phyloP scores from a whole-genome alignment of 192 early-diverging fungal species.

The Gigaspora rosea region DNA sequence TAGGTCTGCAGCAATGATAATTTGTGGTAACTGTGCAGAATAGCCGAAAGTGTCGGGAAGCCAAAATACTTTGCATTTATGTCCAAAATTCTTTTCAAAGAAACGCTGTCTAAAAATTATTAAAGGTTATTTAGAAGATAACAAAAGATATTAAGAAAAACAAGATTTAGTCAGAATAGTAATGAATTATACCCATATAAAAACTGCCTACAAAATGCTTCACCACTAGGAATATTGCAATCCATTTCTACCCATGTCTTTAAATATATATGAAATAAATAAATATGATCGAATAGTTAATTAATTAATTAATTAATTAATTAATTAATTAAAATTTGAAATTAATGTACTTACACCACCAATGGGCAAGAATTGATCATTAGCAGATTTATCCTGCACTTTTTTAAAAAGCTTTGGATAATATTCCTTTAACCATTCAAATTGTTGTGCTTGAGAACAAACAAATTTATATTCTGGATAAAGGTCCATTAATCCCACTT shows the following conservation, averaged over 20 bases:
- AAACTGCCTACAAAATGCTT: slow-evolving; percentile 91
- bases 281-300: neutral
- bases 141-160: neutral
- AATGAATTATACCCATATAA: slow-evolving; percentile 64
- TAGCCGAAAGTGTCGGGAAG: slow-evolving; percentile 95
- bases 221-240: slow-evolving; percentile 96
- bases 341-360: slow-evolving; percentile 62
- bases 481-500: slow-evolving; percentile 78
- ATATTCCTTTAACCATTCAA: slow-evolving; percentile 83
- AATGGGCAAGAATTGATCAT: slow-evolving; percentile 87
- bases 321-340: neutral
- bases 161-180: neutral
- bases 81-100: slow-evolving; percentile 78
- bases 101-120: slow-evolving; percentile 66
- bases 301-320: slow-evolving; percentile 5
- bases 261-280: slow-evolving; percentile 9
- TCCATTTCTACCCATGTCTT: slow-evolving; percentile 99
- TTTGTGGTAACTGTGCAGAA: slow-evolving; percentile 91
- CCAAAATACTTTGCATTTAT: slow-evolving; percentile 82
- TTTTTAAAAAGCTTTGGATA: slow-evolving; percentile 84
- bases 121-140: neutral
- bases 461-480: slow-evolving; percentile 92
- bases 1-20: slow-evolving; percentile 72
- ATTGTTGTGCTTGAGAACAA: slow-evolving; percentile 96
- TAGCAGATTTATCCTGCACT: slow-evolving; percentile 68